A percentile compares a stretch with the other conserved stretches of the same genome.
Evolutionary conservation across 805 yeast species (phyloP).

Genomic region (Ascoidea tarda): DNA sequence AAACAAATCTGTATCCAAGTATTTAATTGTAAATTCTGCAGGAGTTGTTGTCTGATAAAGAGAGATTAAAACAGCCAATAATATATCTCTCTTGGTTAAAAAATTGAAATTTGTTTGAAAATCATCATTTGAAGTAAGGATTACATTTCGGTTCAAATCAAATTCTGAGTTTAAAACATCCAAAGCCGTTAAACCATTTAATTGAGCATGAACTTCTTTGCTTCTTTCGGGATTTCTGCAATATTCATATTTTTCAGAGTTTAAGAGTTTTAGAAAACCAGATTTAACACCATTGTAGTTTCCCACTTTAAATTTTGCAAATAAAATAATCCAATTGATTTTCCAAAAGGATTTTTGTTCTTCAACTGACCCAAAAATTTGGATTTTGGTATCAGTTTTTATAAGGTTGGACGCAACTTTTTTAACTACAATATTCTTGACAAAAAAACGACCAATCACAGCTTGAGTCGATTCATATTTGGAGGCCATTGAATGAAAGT

Average conservation of each 20-base stretch:
- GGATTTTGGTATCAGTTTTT: not conserved
- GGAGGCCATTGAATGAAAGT: no score
- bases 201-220: not conserved
- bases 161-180: slow-evolving; percentile 6
- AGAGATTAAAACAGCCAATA: slow-evolving; percentile 12
- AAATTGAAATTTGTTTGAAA: no score
- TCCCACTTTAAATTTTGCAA: slow-evolving; percentile 14
- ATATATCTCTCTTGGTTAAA: slow-evolving; percentile 1
- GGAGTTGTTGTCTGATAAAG: slow-evolving; percentile 8
- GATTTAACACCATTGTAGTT: slow-evolving; percentile 12
- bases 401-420: no score
- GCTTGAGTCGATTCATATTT: no score
- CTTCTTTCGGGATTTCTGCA: slow-evolving; percentile 7
- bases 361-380: not conserved
- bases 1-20: no score
- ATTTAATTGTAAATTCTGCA: slow-evolving; percentile 4
- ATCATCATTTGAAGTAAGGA: not conserved
- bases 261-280: slow-evolving; percentile 8
- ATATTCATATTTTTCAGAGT: not conserved
- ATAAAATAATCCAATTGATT: slow-evolving; percentile 13
- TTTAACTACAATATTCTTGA: not conserved
- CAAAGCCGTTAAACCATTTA: slow-evolving; percentile 8
- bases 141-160: slow-evolving; percentile 10
- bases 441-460: no score
- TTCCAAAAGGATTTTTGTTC: slow-evolving; percentile 16